Evolutionary conservation across 805 yeast species (phyloP).

Genomic region (Tetrapisispora pingtungensis): DNA sequence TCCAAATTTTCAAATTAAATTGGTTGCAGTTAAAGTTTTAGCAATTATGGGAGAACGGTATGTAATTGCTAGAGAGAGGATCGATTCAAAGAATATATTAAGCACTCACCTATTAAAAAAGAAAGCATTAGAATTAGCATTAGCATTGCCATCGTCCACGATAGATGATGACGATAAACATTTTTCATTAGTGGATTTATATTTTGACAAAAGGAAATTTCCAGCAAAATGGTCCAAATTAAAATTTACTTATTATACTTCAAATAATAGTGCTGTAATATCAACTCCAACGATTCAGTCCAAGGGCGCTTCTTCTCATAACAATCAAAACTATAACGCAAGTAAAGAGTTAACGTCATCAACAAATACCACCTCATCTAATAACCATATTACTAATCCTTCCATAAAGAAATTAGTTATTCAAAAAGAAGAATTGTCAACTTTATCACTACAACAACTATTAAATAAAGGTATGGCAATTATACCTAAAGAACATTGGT

Average conservation of each 20-base stretch:
- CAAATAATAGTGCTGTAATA: constrained; percentile 4
- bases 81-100: constrained; percentile 18
- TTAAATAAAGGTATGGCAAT: constrained; percentile 48
- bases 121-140: constrained; percentile 44
- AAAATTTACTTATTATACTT: constrained; percentile 43
- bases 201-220: constrained; percentile 33
- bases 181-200: constrained; percentile 38
- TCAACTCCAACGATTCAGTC: constrained; percentile 2
- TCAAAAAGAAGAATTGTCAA: constrained; percentile 46
- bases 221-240: constrained; percentile 51
- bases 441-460: constrained; percentile 48
- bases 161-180: constrained; percentile 32
- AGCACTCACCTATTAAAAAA: constrained; percentile 31
- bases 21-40: constrained; percentile 51
- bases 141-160: constrained; percentile 42
- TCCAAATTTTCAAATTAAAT: constrained; percentile 48
- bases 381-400: constrained; percentile 5
- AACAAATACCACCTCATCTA: neutral
- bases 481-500: constrained; percentile 56
- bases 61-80: constrained; percentile 30
- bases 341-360: constrained; percentile 26
- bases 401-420: constrained; percentile 40
- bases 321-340: neutral
- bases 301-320: constrained; percentile 26
- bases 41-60: constrained; percentile 53